These are phyloP conservation scores for Lumnitzera racemosa DNA, from an alignment of 345 rosid genomes.

Conservation along the genomic window DNA sequence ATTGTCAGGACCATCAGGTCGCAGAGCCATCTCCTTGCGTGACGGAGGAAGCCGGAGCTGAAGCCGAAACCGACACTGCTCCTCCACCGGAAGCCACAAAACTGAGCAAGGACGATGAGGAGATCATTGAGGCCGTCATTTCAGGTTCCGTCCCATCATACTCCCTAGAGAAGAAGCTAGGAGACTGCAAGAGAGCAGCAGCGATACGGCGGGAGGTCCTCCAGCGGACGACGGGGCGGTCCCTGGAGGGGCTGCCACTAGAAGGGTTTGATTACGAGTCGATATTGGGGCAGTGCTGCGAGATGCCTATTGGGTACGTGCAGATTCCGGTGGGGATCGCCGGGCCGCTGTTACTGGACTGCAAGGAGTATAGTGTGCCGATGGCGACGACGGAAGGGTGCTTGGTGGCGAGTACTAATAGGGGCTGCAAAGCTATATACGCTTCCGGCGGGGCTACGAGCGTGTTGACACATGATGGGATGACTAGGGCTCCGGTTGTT, in stretches of 20 bases:
- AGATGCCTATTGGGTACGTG: constrained; percentile 92
- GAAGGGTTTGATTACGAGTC: constrained; percentile 85
- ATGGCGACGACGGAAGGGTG: constrained; percentile 99
- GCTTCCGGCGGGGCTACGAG: constrained; percentile 67
- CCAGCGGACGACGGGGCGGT: constrained; percentile 66
- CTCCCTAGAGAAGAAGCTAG: constrained; percentile 64
- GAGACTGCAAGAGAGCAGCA: constrained; percentile 75
- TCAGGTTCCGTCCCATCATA: constrained; percentile 55
- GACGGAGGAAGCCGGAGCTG: neutral
- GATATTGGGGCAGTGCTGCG: constrained; percentile 89
- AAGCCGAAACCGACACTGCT: constrained; percentile 13
- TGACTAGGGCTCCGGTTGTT: constrained; percentile 85
- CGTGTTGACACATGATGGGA: constrained; percentile 57
- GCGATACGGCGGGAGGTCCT: constrained; percentile 62
- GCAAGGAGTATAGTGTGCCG: constrained; percentile 68
- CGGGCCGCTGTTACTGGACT: constrained; percentile 80
- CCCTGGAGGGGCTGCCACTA: constrained; percentile 67
- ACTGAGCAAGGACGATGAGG: constrained; percentile 55
- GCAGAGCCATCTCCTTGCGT: too few relatives aligned
- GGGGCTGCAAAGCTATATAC: constrained; percentile 86
- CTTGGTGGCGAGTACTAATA: constrained; percentile 82
- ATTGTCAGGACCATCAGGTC: too few relatives aligned
- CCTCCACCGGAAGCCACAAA: constrained; percentile 7
- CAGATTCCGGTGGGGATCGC: constrained; percentile 92
- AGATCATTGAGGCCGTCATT: constrained; percentile 50